Conservation (phyloP, 345 rosid species). For the Lagerstroemia speciosa region DNA sequence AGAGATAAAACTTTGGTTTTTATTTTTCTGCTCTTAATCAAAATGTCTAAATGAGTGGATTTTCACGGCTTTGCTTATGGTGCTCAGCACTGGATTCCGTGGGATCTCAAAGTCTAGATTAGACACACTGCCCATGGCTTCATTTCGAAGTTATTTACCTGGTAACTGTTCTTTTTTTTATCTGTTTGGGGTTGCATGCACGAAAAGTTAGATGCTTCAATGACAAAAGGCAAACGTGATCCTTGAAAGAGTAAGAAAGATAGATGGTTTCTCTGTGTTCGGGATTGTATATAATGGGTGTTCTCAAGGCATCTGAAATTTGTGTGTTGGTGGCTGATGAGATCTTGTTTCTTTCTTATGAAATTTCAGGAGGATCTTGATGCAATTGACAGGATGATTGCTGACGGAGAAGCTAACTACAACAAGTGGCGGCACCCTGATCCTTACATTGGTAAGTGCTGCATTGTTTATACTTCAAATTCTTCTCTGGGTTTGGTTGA, state of each 20-base stretch:
- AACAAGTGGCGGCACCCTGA: constrained; percentile 94
- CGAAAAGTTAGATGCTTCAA: too few relatives aligned
- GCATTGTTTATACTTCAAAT: background rate
- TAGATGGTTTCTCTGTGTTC: background rate
- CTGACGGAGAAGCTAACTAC: constrained; percentile 59
- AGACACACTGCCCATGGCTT: too few relatives aligned
- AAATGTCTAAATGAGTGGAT: too few relatives aligned
- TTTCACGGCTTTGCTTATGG: too few relatives aligned
- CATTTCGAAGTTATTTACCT: too few relatives aligned
- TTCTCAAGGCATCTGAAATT: background rate
- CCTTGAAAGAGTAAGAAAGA: background rate
- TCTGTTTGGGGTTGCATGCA: background rate
- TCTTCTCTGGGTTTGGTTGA: background rate
- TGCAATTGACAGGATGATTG: constrained; percentile 71
- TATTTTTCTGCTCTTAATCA: too few relatives aligned
- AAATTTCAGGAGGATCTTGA: constrained; percentile 64
- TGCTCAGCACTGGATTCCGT: too few relatives aligned
- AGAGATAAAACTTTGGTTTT: too few relatives aligned
- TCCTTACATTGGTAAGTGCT: constrained; percentile 72
- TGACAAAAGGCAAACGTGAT: too few relatives aligned
- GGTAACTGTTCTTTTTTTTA: background rate
- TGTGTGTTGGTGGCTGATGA: background rate
- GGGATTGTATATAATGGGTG: background rate
- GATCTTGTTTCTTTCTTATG: background rate
- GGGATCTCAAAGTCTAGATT: too few relatives aligned